Conservation (phyloP, 2,329 filamentous ascomycete species). For the Diaporthe aspalathi region DNA sequence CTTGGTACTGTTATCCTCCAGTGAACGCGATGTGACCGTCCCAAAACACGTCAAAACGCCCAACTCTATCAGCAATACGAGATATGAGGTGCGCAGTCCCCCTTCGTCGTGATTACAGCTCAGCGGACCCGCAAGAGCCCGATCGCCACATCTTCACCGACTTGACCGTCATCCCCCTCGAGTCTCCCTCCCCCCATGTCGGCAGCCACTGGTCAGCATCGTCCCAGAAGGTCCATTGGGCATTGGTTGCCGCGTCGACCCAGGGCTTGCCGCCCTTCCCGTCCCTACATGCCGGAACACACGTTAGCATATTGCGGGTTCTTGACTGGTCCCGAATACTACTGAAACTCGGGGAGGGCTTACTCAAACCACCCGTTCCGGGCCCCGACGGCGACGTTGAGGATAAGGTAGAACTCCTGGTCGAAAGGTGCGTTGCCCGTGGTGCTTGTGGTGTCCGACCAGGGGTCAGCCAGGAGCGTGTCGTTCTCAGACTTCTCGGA, state of each 20-base stretch:
- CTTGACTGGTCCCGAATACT: background rate
- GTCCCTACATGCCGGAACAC: slow-evolving; percentile 49
- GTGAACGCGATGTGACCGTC: slow-evolving; percentile 24
- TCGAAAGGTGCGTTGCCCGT: slow-evolving; percentile 62
- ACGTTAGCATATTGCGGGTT: slow-evolving; percentile 31
- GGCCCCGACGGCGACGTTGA: slow-evolving; percentile 63
- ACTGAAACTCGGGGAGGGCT: slow-evolving; percentile 38
- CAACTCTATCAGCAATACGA: slow-evolving; percentile 24
- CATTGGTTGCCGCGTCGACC: slow-evolving; percentile 55
- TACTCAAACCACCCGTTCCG: slow-evolving; percentile 61
- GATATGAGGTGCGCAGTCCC: background rate
- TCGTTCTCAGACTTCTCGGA: slow-evolving; percentile 53
- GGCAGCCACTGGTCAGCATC: slow-evolving; percentile 55
- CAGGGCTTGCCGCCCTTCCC: slow-evolving; percentile 58
- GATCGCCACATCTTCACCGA: slow-evolving; percentile 61
- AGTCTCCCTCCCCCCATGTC: slow-evolving; percentile 58
- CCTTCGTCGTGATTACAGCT: slow-evolving; percentile 24
- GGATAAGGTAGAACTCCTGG: slow-evolving; percentile 61
- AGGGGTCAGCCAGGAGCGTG: slow-evolving; percentile 57
- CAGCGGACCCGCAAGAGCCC: slow-evolving; percentile 45
- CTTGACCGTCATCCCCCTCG: slow-evolving; percentile 58
- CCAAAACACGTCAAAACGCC: slow-evolving; percentile 28
- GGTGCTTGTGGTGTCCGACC: slow-evolving; percentile 52
- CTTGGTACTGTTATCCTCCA: background rate
- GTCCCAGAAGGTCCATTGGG: slow-evolving; percentile 56